Conservation (phyloP, 1,284 basidiomycete genomes). For the Pholiota adiposa region DNA sequence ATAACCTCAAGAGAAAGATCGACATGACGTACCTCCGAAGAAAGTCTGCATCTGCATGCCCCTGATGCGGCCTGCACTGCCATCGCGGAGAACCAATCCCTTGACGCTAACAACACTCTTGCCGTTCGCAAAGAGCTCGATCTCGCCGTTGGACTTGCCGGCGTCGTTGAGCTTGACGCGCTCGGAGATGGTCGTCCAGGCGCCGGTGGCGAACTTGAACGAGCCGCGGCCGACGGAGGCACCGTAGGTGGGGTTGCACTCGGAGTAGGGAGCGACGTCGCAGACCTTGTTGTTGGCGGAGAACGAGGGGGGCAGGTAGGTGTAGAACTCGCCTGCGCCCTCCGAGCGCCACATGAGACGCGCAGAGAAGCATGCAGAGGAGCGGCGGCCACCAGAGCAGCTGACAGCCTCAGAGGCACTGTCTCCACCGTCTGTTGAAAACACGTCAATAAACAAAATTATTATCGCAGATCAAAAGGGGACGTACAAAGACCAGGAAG, state of each 20-base stretch:
- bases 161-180: conserved; percentile 66
- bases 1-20: conserved; percentile 9
- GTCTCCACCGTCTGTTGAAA: conserved; percentile 53
- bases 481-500: conserved; percentile 58
- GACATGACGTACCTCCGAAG: conserved; percentile 55
- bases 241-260: conserved; percentile 71
- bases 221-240: conserved; percentile 72
- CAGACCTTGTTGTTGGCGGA: conserved; percentile 57
- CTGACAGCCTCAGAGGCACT: conserved; percentile 41
- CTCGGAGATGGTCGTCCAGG: conserved; percentile 64
- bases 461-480: neutral
- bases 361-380: conserved; percentile 52
- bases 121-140: conserved; percentile 63
- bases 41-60: conserved; percentile 73
- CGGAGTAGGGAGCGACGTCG: conserved; percentile 52
- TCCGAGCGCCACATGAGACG: conserved; percentile 60
- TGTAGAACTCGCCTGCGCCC: conserved; percentile 61
- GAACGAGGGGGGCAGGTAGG: conserved; percentile 60
- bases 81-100: conserved; percentile 53
- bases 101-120: conserved; percentile 56
- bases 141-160: conserved; percentile 57
- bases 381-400: conserved; percentile 59
- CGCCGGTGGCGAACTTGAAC: conserved; percentile 65
- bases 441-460: neutral
- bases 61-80: conserved; percentile 48